phyloP scores from a whole-genome alignment of 2,329 filamentous ascomycete genomes.

The Diaporthe humulicola region DNA sequence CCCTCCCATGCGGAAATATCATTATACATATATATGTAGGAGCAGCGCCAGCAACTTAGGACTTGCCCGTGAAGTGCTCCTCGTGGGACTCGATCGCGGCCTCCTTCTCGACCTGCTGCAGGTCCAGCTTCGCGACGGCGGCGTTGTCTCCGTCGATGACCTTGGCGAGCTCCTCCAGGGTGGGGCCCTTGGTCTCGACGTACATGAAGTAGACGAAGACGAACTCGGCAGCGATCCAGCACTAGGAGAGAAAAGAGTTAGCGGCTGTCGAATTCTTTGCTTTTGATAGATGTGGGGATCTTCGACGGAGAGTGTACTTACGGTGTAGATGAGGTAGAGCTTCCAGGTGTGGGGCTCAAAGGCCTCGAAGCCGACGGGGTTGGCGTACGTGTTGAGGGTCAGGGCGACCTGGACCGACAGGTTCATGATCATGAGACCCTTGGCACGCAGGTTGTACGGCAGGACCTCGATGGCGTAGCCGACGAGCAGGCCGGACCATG shows the following conservation, averaged over 20 bases:
- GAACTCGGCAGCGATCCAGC: slow-evolving; percentile 69
- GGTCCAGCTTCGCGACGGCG: slow-evolving; percentile 59
- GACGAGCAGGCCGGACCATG: slow-evolving; percentile 69
- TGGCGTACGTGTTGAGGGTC: slow-evolving; percentile 67
- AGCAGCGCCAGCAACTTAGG: not conserved
- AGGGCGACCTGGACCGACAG: slow-evolving; percentile 67
- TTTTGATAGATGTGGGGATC: not conserved
- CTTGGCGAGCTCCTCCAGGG: slow-evolving; percentile 76
- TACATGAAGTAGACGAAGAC: slow-evolving; percentile 68
- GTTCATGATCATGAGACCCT: slow-evolving; percentile 70
- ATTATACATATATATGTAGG: slow-evolving; percentile 10
- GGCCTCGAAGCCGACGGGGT: slow-evolving; percentile 65
- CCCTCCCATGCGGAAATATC: not conserved
- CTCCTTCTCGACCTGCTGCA: slow-evolving; percentile 61
- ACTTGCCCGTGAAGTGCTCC: slow-evolving; percentile 34
- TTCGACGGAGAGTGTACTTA: slow-evolving; percentile 47
- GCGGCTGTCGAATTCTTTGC: not conserved
- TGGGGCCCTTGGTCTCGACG: slow-evolving; percentile 74
- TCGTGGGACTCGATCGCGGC: slow-evolving; percentile 42
- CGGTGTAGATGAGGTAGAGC: slow-evolving; percentile 69
- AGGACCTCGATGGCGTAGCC: slow-evolving; percentile 66
- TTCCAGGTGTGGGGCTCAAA: slow-evolving; percentile 63
- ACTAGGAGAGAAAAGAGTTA: slow-evolving; percentile 41
- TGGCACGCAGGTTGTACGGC: slow-evolving; percentile 62
- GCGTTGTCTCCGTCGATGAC: slow-evolving; percentile 75